Evolutionary conservation across 176 grass and related monocot species (phyloP).

Genomic region (Puccinellia tenuiflora): DNA sequence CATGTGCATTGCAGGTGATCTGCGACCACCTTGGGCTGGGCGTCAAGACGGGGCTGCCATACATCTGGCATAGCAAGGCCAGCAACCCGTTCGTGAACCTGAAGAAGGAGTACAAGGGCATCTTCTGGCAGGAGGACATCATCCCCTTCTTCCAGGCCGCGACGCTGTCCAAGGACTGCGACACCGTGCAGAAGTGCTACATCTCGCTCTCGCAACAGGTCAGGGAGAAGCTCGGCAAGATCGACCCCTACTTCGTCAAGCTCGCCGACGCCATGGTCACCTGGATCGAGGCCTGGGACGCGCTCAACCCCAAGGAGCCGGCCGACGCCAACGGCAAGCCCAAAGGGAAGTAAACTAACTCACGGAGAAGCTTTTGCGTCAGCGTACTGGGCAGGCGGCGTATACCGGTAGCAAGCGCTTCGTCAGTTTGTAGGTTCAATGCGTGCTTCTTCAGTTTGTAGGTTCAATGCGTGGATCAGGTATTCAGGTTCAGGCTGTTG

Average conservation of each 20-base stretch:
- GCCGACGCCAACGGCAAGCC: slow-evolving; percentile 19
- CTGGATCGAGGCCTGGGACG: slow-evolving; percentile 78
- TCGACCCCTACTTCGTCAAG: slow-evolving; percentile 67
- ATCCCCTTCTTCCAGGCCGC: slow-evolving; percentile 60
- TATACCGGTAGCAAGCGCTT: neutral
- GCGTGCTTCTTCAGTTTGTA: slow-evolving; percentile 6
- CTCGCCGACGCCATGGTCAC: slow-evolving; percentile 87
- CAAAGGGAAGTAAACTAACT: slow-evolving; percentile 19
- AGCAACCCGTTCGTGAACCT: slow-evolving; percentile 66
- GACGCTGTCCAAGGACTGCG: slow-evolving; percentile 42
- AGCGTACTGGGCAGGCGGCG: neutral
- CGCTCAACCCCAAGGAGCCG: slow-evolving; percentile 14
- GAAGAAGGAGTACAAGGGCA: slow-evolving; percentile 65
- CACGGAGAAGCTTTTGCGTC: neutral
- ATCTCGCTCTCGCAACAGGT: slow-evolving; percentile 49
- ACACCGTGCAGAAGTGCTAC: slow-evolving; percentile 63
- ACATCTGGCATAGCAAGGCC: slow-evolving; percentile 68
- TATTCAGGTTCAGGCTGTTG: neutral
- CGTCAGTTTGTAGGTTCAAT: slow-evolving; percentile 14
- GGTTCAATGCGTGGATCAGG: neutral
- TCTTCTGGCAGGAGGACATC: slow-evolving; percentile 68
- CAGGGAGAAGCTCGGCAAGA: slow-evolving; percentile 53
- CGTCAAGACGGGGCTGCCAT: slow-evolving; percentile 59
- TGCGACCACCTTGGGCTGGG: slow-evolving; percentile 50
- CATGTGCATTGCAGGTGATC: slow-evolving; percentile 27